phyloP scores from a whole-genome alignment of 192 early-diverging fungal species.

The Pecoramyces ruminantium region DNA sequence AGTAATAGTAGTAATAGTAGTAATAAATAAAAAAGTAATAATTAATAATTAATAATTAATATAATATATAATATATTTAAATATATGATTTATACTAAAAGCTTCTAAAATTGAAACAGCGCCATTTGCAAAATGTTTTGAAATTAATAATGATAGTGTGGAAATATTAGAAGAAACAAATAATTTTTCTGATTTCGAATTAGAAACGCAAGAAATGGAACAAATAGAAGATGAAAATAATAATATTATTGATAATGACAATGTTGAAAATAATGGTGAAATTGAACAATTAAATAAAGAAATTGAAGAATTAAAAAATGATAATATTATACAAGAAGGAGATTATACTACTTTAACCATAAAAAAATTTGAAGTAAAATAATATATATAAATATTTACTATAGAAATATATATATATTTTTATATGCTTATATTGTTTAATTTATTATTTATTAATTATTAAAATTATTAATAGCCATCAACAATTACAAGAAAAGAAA shows the following conservation, averaged over 20 bases:
- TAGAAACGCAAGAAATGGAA: neutral
- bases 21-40: too few relatives aligned
- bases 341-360: neutral
- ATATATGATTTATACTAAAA: neutral
- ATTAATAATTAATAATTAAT: too few relatives aligned
- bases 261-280: neutral
- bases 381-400: too few relatives aligned
- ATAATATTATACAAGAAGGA: neutral
- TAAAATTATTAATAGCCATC: neutral
- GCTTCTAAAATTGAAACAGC: neutral
- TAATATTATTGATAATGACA: neutral
- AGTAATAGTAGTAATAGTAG: too few relatives aligned
- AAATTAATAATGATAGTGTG: neutral
- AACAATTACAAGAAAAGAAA: neutral
- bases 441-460: too few relatives aligned
- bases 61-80: too few relatives aligned
- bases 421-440: too few relatives aligned
- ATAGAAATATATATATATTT: too few relatives aligned
- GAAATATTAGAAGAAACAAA: neutral
- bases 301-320: neutral
- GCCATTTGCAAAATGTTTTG: neutral
- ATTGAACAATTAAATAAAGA: neutral
- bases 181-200: neutral
- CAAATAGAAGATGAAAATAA: neutral
- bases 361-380: neutral